Conservation (phyloP, 2,329 filamentous ascomycete species). For the Fonsecaea nubica region DNA sequence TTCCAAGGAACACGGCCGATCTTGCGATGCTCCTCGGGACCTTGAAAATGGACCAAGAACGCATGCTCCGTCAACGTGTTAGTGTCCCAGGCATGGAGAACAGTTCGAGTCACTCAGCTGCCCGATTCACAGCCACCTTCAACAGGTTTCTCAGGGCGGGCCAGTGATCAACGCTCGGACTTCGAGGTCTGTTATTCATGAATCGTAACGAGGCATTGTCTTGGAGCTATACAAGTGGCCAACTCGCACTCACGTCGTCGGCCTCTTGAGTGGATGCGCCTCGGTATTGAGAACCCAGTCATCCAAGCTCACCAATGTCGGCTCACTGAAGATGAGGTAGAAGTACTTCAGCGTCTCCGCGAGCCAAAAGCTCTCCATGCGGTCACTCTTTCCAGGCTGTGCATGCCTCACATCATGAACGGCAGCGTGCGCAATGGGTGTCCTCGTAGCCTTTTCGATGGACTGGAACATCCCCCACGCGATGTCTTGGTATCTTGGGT, state of each 20-base stretch:
- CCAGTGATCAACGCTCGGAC: not conserved
- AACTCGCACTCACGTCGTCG: slow-evolving; percentile 20
- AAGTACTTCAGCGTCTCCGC: slow-evolving; percentile 94
- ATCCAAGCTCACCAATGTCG: slow-evolving; percentile 70
- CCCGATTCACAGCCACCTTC: not conserved
- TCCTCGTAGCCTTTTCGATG: slow-evolving; percentile 53
- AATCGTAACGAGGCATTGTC: not conserved
- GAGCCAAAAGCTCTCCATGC: slow-evolving; percentile 90
- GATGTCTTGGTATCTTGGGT: slow-evolving; percentile 53
- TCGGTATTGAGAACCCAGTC: slow-evolving; percentile 64
- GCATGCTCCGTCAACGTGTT: not conserved
- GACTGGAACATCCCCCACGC: slow-evolving; percentile 59
- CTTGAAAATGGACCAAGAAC: too few relatives aligned
- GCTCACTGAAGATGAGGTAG: slow-evolving; percentile 77
- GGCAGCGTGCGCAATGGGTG: slow-evolving; percentile 53
- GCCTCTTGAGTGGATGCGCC: slow-evolving; percentile 37
- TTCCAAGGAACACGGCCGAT: too few relatives aligned
- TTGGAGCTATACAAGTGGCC: slow-evolving; percentile 1
- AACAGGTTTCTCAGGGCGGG: not conserved
- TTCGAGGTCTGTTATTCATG: not conserved
- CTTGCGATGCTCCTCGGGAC: too few relatives aligned
- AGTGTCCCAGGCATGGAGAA: not conserved
- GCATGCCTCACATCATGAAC: slow-evolving; percentile 48
- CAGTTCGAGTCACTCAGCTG: not conserved
- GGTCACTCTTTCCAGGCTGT: slow-evolving; percentile 58